Percentiles rank a stretch among this genome's conserved stretches.
Conservation (phyloP, 345 rosid genomes). For the Hirschfeldia incana region DNA sequence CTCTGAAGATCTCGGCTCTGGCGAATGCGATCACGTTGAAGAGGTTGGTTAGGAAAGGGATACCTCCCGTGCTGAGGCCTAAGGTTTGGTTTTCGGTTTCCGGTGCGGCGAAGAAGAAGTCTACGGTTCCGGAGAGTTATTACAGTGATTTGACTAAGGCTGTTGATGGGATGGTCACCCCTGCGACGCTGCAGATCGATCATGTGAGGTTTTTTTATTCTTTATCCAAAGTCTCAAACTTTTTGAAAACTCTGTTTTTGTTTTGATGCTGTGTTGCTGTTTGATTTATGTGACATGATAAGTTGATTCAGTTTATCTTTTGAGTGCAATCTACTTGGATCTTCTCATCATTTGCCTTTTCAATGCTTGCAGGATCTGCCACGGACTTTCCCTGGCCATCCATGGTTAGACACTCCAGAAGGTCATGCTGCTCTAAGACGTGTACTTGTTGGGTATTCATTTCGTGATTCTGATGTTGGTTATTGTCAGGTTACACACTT, state of each 20-base stretch:
- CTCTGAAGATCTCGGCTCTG: constrained; percentile 74
- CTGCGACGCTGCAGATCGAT: constrained; percentile 96
- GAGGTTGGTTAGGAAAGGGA: constrained; percentile 93
- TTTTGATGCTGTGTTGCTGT: too few species aligned
- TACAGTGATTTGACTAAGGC: constrained; percentile 83
- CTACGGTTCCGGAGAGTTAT: constrained; percentile 96
- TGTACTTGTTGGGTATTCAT: constrained; percentile 94
- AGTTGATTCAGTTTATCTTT: too few species aligned
- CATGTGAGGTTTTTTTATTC: constrained; percentile 64
- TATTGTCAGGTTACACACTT: constrained; percentile 87
- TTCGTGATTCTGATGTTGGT: constrained; percentile 99
- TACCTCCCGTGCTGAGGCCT: constrained; percentile 93
- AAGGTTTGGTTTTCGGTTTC: constrained; percentile 99
- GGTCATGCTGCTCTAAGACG: constrained; percentile 94
- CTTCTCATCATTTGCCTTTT: constrained; percentile 2
- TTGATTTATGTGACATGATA: too few species aligned
- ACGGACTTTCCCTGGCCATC: constrained; percentile 97
- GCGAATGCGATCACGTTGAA: constrained; percentile 85
- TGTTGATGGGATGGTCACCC: constrained; percentile 89
- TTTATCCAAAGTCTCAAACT: not conserved
- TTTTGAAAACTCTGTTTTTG: not conserved
- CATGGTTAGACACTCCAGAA: constrained; percentile 98
- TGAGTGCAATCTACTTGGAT: not conserved
- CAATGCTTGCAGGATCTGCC: constrained; percentile 75
- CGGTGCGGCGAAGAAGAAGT: constrained; percentile 99